Base-by-base conservation (phyloP, 768 basidiomycete genomes). In the Xerocomus spinulosus region DNA sequence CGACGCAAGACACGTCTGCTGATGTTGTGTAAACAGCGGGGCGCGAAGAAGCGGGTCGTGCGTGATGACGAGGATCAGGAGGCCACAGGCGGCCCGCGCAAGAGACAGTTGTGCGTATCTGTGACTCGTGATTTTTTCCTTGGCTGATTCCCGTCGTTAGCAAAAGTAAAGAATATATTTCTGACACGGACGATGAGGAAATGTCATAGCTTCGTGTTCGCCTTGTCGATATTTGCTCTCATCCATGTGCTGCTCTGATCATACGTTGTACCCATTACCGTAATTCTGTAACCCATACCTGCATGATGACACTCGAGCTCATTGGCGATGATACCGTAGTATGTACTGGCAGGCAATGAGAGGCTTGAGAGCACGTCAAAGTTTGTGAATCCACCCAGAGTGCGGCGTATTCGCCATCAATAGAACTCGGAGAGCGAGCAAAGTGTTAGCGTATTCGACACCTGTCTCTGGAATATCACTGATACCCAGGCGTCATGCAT, bases 131-230 rank as follows among this genome's bases (percentile, higher is more conserved):
- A 17, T 44, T n/a, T 40, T 9, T 3, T 7, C 24, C 40, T 40
- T 30, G 23, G 24, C 24, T 42, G 35, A 51, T 42, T 52, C 9
- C 21, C n/a, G 25, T 37, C 32, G 18, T 52, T 42, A 93, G 92
- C 62, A 94, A 93, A 75, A 92, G 88, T 60, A 92, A 90, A 67
- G 92, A 84, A 58, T 78, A 82, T 66, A 80, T 95, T 41, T 85
- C 85, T 7, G 90, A 93, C 62, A 90, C 89, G 3, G 92, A 93
- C 62, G 91, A 89, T 24, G 87, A 87, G 41, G 62, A 64, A 44
- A 85, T 84, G 82, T 72, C 77, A 62, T 85, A 70, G 74, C 37
- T 14, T 35, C 9, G 32, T 33, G 10, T 33, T 33, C 3, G 17
- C 15, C 33, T 17, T 35, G 34, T 18, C 33, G 34, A 21, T 37